Evolutionary conservation across 2,329 filamentous ascomycete genomes (phyloP).

Genomic region (Sporothrix dimorphospora): DNA sequence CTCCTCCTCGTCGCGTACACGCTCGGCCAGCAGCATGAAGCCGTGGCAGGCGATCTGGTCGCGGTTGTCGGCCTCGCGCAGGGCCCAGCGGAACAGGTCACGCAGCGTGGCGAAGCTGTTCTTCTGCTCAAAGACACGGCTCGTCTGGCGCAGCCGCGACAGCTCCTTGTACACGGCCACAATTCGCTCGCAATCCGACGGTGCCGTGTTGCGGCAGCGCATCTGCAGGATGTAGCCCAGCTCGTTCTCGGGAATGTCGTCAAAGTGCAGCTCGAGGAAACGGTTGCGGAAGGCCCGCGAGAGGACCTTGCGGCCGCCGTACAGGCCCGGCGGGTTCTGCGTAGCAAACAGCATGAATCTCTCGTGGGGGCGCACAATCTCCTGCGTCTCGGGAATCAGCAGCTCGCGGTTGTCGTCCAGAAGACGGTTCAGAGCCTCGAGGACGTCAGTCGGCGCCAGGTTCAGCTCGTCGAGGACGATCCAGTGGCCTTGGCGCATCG

Average conservation of each 20-base stretch:
- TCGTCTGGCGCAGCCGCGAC: conserved; percentile 85
- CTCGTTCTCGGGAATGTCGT: conserved; percentile 95
- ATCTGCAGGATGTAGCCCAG: conserved; percentile 88
- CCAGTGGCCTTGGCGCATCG: conserved; percentile 92
- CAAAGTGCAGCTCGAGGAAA: conserved; percentile 95
- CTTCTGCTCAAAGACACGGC: conserved; percentile 91
- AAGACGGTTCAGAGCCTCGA: conserved; percentile 93
- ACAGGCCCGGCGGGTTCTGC: conserved; percentile 93
- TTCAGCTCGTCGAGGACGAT: conserved; percentile 98
- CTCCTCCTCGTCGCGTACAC: conserved; percentile 90
- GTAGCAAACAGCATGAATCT: conserved; percentile 99
- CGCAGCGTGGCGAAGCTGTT: conserved; percentile 94
- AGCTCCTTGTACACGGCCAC: conserved; percentile 94
- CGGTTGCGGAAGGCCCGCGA: conserved; percentile 95
- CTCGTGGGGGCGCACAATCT: conserved; percentile 85
- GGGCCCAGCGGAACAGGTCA: conserved; percentile 94
- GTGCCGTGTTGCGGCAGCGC: conserved; percentile 81
- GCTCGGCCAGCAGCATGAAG: conserved; percentile 93
- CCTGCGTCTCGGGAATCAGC: conserved; percentile 93
- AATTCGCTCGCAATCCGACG: conserved; percentile 88
- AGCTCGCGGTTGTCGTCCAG: conserved; percentile 96
- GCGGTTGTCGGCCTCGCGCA: conserved; percentile 79
- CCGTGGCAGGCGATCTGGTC: conserved; percentile 90
- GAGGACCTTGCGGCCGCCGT: conserved; percentile 90
- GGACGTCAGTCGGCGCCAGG: conserved; percentile 91